phyloP scores from a whole-genome alignment of 768 basidiomycete species.

The Pisolithus albus region DNA sequence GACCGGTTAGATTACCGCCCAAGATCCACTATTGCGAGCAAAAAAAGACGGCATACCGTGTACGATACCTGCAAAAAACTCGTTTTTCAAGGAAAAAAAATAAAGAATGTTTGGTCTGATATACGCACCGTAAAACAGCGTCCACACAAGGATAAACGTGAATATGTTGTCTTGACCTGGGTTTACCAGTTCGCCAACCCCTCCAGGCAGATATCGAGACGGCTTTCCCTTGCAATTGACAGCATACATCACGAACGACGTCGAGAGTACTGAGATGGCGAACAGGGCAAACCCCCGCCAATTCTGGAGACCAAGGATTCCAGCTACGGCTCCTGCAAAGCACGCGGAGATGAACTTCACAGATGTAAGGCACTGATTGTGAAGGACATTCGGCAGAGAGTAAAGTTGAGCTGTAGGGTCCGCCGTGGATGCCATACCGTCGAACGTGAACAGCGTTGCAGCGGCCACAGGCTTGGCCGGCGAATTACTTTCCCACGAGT shows the following conservation, averaged over 20 bases:
- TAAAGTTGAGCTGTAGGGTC: slow-evolving; percentile 53
- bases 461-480: background rate
- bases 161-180: slow-evolving; percentile 89
- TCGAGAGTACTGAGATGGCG: slow-evolving; percentile 56
- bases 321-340: slow-evolving; percentile 82
- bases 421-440: slow-evolving; percentile 41
- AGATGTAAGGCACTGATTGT: slow-evolving; percentile 53
- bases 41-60: slow-evolving; percentile 33
- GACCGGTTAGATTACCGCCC: slow-evolving; percentile 10
- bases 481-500: background rate
- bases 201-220: slow-evolving; percentile 54
- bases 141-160: slow-evolving; percentile 91
- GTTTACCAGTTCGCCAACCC: slow-evolving; percentile 62
- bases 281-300: slow-evolving; percentile 79
- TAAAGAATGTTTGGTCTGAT: background rate
- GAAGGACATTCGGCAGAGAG: slow-evolving; percentile 59
- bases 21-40: background rate
- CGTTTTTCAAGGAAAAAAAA: slow-evolving; percentile 1
- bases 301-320: slow-evolving; percentile 85
- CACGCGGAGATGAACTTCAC: slow-evolving; percentile 79
- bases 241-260: slow-evolving; percentile 55
- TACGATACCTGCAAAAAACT: slow-evolving; percentile 33
- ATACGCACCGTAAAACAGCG: slow-evolving; percentile 79
- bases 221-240: slow-evolving; percentile 70
- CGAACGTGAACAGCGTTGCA: background rate